Conservation (phyloP, 2,329 filamentous ascomycete species). For the Stemphylium beticola region DNA sequence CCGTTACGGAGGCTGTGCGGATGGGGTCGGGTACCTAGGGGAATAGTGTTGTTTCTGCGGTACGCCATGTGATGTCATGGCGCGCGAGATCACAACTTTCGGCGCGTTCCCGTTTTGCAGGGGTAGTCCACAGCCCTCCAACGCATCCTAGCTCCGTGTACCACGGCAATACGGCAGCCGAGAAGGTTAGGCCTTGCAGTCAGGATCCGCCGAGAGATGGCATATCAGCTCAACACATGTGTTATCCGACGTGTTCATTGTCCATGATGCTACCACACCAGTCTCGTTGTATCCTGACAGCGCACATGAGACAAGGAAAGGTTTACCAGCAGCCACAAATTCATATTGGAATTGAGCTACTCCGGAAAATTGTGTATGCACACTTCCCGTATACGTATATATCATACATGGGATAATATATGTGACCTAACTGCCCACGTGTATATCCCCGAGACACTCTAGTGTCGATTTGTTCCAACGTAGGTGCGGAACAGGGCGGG, state of each 20-base stretch:
- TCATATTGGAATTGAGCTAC: background rate
- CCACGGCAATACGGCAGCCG: background rate
- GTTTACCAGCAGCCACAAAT: background rate
- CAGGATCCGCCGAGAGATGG: background rate
- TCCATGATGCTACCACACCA: background rate
- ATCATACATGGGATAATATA: background rate
- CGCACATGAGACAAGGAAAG: background rate
- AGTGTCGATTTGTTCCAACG: background rate
- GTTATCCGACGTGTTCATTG: background rate
- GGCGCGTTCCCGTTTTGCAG: background rate
- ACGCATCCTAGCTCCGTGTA: background rate
- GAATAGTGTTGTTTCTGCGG: conserved; percentile 6
- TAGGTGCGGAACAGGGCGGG: too few relatives aligned
- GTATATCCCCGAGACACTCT: background rate
- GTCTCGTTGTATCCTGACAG: background rate
- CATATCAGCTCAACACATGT: background rate
- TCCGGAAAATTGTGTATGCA: background rate
- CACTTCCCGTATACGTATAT: background rate
- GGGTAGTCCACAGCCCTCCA: background rate
- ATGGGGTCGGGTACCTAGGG: conserved; percentile 6
- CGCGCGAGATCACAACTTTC: background rate
- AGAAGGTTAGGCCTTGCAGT: background rate
- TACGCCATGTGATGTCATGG: conserved; percentile 14
- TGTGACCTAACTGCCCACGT: background rate
- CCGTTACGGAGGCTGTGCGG: conserved; percentile 6